Evolutionary conservation across 192 early-diverging fungal genomes (phyloP), one percentile per base, ranked within the genome.

Genomic region (Backusella westeae): DNA sequence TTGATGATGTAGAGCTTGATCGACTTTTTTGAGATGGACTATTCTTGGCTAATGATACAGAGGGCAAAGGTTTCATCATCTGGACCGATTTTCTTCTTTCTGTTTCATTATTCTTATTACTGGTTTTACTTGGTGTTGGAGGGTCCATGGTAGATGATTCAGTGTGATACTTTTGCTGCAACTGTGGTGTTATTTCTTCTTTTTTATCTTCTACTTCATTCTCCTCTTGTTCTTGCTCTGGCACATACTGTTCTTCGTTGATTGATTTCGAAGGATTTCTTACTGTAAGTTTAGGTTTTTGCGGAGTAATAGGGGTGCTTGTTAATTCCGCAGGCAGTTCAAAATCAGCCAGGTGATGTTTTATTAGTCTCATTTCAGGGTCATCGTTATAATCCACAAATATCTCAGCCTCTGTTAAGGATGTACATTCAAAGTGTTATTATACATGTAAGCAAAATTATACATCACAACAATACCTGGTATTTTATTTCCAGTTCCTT

Each of bases 401-500:
- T 6, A 72, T 38, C 7, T 82, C 79, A 6, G 77, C 71, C 14
- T 78, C 80, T 34, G 3, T 36, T 39, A 52, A 6, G 77, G 46
- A 5, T 23, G 2, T n/a, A 32, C 26, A 26, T 56, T n/a, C 12
- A 56, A 46, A 35, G 42, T 32, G 3, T 36, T 8, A 14, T 36
- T 72, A 7, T 76, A 3, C 41, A 7, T 77, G 8, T 79, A 66
- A 34, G 75, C 70, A 21, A 41, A 35, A 36, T 3, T 23, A 36
- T 71, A n/a, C 14, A 21, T 23, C 23, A 66, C 23, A 49, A 7
- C 6, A 49, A 49, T 49, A 74, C 84, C 85, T 39, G 85, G 86
- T 23, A 82, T 85, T 14, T 85, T 83, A 3, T 87, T 81, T 1
- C 93, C 93, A 3, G 93, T 93, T 29, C 90, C 89, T 71, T 84